Percentiles rank a stretch among this genome's conserved stretches.
These are phyloP conservation scores for Cetradonia linearis DNA, from an alignment of 495 filamentous ascomycete genomes.

Conservation along the genomic window DNA sequence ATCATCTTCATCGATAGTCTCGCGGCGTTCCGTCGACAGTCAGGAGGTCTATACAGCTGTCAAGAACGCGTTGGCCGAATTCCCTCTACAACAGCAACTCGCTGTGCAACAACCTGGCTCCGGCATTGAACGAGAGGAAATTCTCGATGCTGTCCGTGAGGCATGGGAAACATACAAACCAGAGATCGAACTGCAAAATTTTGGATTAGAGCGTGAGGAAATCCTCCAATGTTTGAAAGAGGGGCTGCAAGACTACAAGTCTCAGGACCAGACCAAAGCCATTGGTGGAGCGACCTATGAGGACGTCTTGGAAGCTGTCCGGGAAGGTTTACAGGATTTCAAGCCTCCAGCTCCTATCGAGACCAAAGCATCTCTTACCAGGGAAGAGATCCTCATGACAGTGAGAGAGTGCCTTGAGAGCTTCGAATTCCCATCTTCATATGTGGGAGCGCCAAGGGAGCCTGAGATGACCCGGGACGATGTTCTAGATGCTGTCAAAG, in stretches of 20 bases:
- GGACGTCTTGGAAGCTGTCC: slow-evolving; percentile 72
- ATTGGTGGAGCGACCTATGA: slow-evolving; percentile 55
- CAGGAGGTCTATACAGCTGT: slow-evolving; percentile 75
- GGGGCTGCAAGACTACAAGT: slow-evolving; percentile 66
- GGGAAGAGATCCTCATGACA: slow-evolving; percentile 64
- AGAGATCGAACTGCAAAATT: slow-evolving; percentile 80
- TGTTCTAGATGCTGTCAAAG: slow-evolving; percentile 47
- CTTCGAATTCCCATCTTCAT: slow-evolving; percentile 49
- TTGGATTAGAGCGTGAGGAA: slow-evolving; percentile 79
- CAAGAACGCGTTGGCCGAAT: slow-evolving; percentile 63
- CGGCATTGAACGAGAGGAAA: slow-evolving; percentile 61
- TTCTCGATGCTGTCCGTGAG: slow-evolving; percentile 73
- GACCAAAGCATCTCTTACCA: slow-evolving; percentile 54
- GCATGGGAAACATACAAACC: slow-evolving; percentile 89
- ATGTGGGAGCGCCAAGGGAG: slow-evolving; percentile 20
- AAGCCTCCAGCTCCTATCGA: slow-evolving; percentile 56
- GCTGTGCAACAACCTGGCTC: slow-evolving; percentile 29
- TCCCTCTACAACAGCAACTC: slow-evolving; percentile 34
- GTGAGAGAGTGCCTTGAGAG: slow-evolving; percentile 70
- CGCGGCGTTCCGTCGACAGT: slow-evolving; percentile 51
- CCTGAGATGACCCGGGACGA: slow-evolving; percentile 41
- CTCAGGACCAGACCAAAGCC: slow-evolving; percentile 36
- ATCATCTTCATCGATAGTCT: slow-evolving; percentile 42
- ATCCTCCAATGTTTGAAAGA: slow-evolving; percentile 75
- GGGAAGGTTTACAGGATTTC: slow-evolving; percentile 70